A percentile compares a stretch with the other conserved stretches of the same genome.
phyloP scores from a whole-genome alignment of 495 filamentous ascomycete species.

The Saxophila tyrrhenica region DNA sequence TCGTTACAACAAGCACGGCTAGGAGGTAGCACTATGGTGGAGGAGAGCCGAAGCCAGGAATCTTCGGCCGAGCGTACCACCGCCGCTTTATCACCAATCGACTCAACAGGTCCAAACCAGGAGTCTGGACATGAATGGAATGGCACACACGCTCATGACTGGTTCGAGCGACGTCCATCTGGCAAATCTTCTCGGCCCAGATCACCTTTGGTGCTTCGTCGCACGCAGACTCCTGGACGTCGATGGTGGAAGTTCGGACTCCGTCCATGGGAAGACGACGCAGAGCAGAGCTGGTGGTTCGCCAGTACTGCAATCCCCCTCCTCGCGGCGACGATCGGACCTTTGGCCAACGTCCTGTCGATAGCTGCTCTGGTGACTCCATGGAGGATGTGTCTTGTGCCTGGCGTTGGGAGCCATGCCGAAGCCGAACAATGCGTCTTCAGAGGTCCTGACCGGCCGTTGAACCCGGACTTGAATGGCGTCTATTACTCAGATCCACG shows the following conservation, averaged over 20 bases:
- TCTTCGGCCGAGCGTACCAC: not conserved
- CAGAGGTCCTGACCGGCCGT: slow-evolving; percentile 8
- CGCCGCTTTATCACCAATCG: not conserved
- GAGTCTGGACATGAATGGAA: not conserved
- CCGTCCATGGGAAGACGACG: slow-evolving; percentile 13
- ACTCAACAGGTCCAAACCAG: not conserved
- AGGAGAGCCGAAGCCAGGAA: not conserved
- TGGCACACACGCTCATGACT: not conserved
- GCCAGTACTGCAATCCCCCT: slow-evolving; percentile 68
- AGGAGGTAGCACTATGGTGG: not conserved
- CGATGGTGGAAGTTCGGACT: slow-evolving; percentile 14
- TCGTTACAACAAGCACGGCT: too few relatives aligned
- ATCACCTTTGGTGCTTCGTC: slow-evolving; percentile 3
- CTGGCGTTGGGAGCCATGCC: slow-evolving; percentile 7
- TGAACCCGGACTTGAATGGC: slow-evolving; percentile 33
- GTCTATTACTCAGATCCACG: slow-evolving; percentile 31
- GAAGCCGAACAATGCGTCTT: not conserved
- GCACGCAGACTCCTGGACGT: not conserved
- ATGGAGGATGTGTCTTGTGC: slow-evolving; percentile 44
- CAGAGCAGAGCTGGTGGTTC: slow-evolving; percentile 55
- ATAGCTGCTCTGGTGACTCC: slow-evolving; percentile 58
- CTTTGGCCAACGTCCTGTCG: slow-evolving; percentile 65
- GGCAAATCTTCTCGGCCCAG: not conserved
- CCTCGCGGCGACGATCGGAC: slow-evolving; percentile 58
- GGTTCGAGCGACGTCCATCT: not conserved